Evolutionary conservation across 805 yeast species (phyloP), one percentile per base, ranked within the genome.

Genomic region (Ogataea angusta): DNA sequence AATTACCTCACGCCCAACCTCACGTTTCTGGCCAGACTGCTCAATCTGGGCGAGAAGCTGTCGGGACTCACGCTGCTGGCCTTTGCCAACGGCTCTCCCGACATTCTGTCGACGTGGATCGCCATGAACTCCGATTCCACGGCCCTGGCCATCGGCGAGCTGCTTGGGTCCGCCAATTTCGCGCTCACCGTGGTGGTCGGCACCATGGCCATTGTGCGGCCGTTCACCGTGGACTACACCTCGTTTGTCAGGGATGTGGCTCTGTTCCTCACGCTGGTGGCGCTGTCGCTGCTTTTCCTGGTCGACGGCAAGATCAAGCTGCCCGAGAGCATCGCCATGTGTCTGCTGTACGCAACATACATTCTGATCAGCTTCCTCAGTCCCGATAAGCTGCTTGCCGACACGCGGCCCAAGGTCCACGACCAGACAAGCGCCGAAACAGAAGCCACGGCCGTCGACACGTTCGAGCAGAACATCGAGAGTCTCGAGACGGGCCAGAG

Each of bases 51-150:
- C 13, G 93, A 87, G 45, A 78, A 85, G 43, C 64, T 90, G 14
- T 80, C 93, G 10, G 98, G 98, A 0, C 72, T 91, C 49, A 90
- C 97, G 0, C 65, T 91, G 16, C 66, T 93, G 38, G 95, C 98
- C 0, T 71, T 91, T 45, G 98, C 97, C 0, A 91, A 91, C 62
- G 95, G 96, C 3, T 73, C 95, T 0, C 96, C 97, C 0, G 99
- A 91, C 60, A 78, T 91, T 3, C 74, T 89, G 26, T 76, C 91
- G 34, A 88, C 96, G 0, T 86, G 80, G 57, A 80, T 82, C 35
- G 95, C 97, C 3, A 75, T 93, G 78, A 70, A 73, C 10, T 64
- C 78, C 1, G 81, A 77, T n/a, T 76, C 86, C 1, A 78, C 83
- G 0, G 41, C 65, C 1, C 60, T 76, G 53, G 82, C 81, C 0